Evolutionary conservation across 129 eudicot genomes (phyloP).

Genomic region (Saposhnikovia divaricata): DNA sequence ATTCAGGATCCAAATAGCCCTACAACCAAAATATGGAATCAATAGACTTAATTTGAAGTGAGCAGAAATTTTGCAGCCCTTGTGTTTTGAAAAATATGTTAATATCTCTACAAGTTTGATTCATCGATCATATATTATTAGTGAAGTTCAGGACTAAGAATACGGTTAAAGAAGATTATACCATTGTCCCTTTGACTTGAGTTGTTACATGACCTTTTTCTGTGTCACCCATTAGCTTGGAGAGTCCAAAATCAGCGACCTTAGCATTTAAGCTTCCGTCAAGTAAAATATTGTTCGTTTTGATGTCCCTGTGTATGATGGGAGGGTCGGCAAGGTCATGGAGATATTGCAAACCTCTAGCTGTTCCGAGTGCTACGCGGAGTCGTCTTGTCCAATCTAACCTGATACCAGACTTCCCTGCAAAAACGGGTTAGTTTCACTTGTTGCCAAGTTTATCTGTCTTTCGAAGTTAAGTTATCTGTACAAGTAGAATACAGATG

Average conservation of each 20-base stretch:
- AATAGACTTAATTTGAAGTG: not conserved
- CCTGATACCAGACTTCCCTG: slow-evolving; percentile 79
- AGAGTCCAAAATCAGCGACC: slow-evolving; percentile 92
- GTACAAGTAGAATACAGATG: not conserved
- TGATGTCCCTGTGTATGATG: slow-evolving; percentile 85
- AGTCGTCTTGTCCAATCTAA: slow-evolving; percentile 90
- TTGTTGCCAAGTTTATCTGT: not conserved
- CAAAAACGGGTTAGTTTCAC: not conserved
- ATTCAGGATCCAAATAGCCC: slow-evolving; percentile 81
- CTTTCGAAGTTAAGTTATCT: not conserved
- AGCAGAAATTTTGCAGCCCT: not conserved
- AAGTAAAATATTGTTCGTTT: slow-evolving; percentile 67
- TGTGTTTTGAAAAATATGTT: not conserved
- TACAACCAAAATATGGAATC: slow-evolving; percentile 5
- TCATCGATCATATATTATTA: not conserved
- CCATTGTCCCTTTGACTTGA: slow-evolving; percentile 99
- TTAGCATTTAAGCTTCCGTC: slow-evolving; percentile 70
- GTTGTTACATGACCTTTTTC: slow-evolving; percentile 67
- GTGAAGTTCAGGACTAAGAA: not conserved
- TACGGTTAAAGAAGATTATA: slow-evolving; percentile 7
- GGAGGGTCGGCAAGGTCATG: slow-evolving; percentile 95
- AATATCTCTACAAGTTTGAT: not conserved
- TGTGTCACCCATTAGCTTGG: slow-evolving; percentile 45
- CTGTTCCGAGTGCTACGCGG: slow-evolving; percentile 71
- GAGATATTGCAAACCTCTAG: slow-evolving; percentile 80